These are phyloP conservation scores for Rhamnella rubrinervis DNA, from an alignment of 331 rosid species.

Conservation along the genomic window DNA sequence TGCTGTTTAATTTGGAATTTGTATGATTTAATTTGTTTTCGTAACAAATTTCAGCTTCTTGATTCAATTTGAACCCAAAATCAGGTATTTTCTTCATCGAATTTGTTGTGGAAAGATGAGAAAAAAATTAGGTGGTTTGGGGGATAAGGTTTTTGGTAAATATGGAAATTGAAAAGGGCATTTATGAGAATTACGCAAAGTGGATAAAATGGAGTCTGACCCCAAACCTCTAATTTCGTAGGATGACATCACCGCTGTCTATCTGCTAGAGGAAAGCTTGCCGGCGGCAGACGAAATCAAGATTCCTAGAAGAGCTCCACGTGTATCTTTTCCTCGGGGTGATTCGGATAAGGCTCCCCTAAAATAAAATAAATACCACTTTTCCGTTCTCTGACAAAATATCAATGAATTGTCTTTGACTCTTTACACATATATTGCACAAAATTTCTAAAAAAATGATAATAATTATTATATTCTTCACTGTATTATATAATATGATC, in stretches of 20 bases:
- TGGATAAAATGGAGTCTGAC: conserved; percentile 11
- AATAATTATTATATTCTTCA: too few relatives aligned
- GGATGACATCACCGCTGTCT: conserved; percentile 7
- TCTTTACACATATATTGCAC: too few relatives aligned
- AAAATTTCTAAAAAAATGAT: too few relatives aligned
- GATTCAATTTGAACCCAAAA: too few relatives aligned
- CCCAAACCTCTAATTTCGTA: neutral
- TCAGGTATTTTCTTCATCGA: too few relatives aligned
- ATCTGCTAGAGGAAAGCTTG: neutral
- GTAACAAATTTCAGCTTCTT: too few relatives aligned
- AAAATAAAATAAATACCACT: conserved; percentile 5
- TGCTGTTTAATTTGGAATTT: too few relatives aligned
- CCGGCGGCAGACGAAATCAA: conserved; percentile 35
- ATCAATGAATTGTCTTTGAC: neutral
- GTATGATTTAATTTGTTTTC: too few relatives aligned
- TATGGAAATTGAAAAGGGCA: conserved; percentile 17
- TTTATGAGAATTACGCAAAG: conserved; percentile 8
- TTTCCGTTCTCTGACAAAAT: conserved; percentile 8
- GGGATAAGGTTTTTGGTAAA: too few relatives aligned
- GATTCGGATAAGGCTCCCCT: conserved; percentile 27
- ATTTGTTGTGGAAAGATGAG: too few relatives aligned
- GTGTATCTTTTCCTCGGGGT: conserved; percentile 20
- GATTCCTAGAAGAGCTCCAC: conserved; percentile 32
- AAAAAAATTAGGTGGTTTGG: too few relatives aligned
- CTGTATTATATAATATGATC: too few relatives aligned